phyloP scores from a whole-genome alignment of 176 grass and related monocot genomes.

The Pontederia crassipes region DNA sequence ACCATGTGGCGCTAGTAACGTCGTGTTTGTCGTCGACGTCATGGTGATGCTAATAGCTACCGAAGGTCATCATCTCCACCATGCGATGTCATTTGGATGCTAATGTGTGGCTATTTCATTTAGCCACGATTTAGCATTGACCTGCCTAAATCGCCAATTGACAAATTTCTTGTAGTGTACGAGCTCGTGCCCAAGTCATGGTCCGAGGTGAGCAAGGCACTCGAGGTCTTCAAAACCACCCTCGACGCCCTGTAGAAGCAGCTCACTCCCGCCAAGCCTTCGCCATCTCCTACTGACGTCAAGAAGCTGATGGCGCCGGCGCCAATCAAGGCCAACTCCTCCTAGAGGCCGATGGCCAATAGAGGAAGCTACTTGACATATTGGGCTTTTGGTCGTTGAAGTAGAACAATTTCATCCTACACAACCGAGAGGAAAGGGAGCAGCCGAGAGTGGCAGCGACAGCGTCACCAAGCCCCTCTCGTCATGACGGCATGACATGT shows the following conservation, averaged over 20 bases:
- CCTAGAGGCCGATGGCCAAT: background rate
- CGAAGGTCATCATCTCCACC: too few relatives aligned
- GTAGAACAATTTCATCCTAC: slow-evolving; percentile 70
- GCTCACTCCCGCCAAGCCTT: background rate
- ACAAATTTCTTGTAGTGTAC: too few relatives aligned
- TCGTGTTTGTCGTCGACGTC: too few relatives aligned
- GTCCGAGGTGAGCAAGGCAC: slow-evolving; percentile 88
- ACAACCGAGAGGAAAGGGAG: slow-evolving; percentile 47
- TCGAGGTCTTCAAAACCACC: slow-evolving; percentile 72
- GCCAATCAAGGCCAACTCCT: slow-evolving; percentile 22
- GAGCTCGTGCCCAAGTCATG: slow-evolving; percentile 60
- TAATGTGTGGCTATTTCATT: too few relatives aligned
- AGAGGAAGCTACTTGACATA: slow-evolving; percentile 25
- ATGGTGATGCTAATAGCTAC: too few relatives aligned
- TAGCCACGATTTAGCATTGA: too few relatives aligned
- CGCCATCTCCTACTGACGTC: background rate
- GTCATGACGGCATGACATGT: slow-evolving; percentile 50
- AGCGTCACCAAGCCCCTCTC: slow-evolving; percentile 14
- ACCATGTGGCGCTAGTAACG: too few relatives aligned
- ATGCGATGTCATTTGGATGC: too few relatives aligned
- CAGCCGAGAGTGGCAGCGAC: background rate
- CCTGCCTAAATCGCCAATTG: too few relatives aligned
- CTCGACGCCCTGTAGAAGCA: slow-evolving; percentile 12
- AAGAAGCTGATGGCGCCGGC: slow-evolving; percentile 10
- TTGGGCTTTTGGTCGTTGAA: slow-evolving; percentile 43